Percentiles rank a stretch among this genome's conserved stretches.
These are phyloP conservation scores for Sarocladium brachiariae DNA, from an alignment of 2,329 filamentous ascomycete species.

Conservation along the genomic window DNA sequence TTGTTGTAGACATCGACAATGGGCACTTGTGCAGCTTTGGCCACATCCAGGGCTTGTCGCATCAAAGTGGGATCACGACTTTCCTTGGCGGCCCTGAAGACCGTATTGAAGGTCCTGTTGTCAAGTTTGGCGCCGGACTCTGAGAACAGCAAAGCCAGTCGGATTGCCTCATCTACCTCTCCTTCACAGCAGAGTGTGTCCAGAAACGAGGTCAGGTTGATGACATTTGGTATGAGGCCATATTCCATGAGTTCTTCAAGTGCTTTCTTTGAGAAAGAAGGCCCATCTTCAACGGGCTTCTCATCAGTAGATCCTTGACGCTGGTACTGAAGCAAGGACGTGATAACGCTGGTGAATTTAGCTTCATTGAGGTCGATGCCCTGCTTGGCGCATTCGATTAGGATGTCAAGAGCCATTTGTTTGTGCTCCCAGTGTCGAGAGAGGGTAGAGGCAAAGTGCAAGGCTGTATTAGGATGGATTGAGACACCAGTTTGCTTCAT, in stretches of 20 bases:
- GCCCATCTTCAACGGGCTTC: conserved; percentile 7
- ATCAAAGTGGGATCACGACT: conserved; percentile 47
- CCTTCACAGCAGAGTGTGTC: conserved; percentile 58
- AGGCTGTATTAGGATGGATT: conserved; percentile 35
- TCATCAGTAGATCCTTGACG: conserved; percentile 13
- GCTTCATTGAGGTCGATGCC: conserved; percentile 39
- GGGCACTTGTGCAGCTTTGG: conserved; percentile 42
- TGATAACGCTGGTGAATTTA: conserved; percentile 47
- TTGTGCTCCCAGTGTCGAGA: conserved; percentile 40
- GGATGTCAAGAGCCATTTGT: conserved; percentile 35
- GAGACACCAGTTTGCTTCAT: conserved; percentile 22
- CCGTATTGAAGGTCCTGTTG: conserved; percentile 56
- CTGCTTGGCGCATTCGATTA: conserved; percentile 26
- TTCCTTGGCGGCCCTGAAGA: conserved; percentile 65
- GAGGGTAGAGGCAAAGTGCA: conserved; percentile 42
- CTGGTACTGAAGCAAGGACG: conserved; percentile 44
- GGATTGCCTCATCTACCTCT: conserved; percentile 28
- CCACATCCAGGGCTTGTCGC: conserved; percentile 27
- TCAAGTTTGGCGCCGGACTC: conserved; percentile 53
- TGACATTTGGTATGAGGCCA: conserved; percentile 57
- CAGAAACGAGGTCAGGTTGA: conserved; percentile 61
- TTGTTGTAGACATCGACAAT: conserved; percentile 28
- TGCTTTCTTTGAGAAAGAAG: conserved; percentile 20
- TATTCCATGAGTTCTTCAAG: conserved; percentile 42
- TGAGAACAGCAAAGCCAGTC: conserved; percentile 25